Conservation (phyloP, 805 yeast species). For the Lachancea waltii region DNA sequence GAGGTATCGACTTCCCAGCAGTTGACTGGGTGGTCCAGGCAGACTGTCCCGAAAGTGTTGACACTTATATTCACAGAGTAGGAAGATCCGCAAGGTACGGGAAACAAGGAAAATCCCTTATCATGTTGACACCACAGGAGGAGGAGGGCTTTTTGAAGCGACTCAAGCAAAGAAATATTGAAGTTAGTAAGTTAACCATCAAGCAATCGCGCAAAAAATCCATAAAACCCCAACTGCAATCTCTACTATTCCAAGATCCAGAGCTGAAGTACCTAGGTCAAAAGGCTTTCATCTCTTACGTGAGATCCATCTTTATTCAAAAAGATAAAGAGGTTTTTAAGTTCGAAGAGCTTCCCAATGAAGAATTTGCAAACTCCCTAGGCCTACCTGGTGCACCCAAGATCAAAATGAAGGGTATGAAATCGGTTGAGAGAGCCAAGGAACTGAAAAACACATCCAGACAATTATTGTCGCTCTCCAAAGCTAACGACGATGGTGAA, state of each 20-base stretch:
- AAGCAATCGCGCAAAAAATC: constrained; percentile 64
- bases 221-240: constrained; percentile 78
- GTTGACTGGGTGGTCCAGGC: constrained; percentile 93
- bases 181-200: constrained; percentile 64
- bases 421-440: constrained; percentile 42
- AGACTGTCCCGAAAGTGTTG: constrained; percentile 86
- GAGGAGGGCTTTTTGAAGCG: constrained; percentile 67
- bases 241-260: constrained; percentile 85
- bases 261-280: constrained; percentile 90
- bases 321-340: constrained; percentile 82
- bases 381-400: constrained; percentile 97
- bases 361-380: constrained; percentile 75
- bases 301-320: constrained; percentile 77
- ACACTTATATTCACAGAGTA: constrained; percentile 85
- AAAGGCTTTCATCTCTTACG: constrained; percentile 90
- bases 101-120: constrained; percentile 69
- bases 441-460: constrained; percentile 79
- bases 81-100: constrained; percentile 90
- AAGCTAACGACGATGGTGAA: constrained; percentile 62
- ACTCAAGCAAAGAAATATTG: constrained; percentile 56
- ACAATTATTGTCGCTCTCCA: constrained; percentile 50
- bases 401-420: constrained; percentile 59
- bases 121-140: constrained; percentile 81
- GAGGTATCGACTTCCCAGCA: constrained; percentile 89
- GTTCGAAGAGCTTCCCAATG: constrained; percentile 68